These are phyloP conservation scores for Choiromyces venosus DNA, from an alignment of 495 filamentous ascomycete genomes.

Conservation along the genomic window DNA sequence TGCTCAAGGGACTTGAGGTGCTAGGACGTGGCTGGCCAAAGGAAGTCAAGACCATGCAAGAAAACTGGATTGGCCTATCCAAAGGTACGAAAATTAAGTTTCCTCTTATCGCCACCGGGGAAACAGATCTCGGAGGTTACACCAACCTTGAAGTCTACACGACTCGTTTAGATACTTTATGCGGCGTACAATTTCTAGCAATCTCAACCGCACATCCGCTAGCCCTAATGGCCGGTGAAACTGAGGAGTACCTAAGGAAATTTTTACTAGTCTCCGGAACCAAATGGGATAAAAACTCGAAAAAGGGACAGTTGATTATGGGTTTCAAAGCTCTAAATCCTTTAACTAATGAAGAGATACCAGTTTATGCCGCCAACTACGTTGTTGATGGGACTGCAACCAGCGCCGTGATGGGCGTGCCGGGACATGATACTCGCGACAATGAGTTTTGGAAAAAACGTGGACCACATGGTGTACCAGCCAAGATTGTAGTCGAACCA, in stretches of 20 bases:
- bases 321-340: conserved; percentile 62
- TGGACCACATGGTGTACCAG: conserved; percentile 7
- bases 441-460: conserved; percentile 61
- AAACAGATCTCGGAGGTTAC: conserved; percentile 4
- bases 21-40: conserved; percentile 70
- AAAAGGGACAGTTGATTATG: conserved; percentile 63
- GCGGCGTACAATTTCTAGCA: conserved; percentile 77
- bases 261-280: conserved; percentile 62
- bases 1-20: conserved; percentile 65
- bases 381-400: conserved; percentile 85
- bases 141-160: conserved; percentile 68
- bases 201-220: conserved; percentile 68
- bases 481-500: conserved; percentile 51
- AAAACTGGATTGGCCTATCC: conserved; percentile 82
- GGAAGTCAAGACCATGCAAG: conserved; percentile 73
- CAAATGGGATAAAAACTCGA: conserved; percentile 50
- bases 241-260: conserved; percentile 55
- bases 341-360: conserved; percentile 55
- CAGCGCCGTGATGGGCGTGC: conserved; percentile 87
- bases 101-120: conserved; percentile 46
- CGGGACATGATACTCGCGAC: conserved; percentile 73
- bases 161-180: conserved; percentile 75
- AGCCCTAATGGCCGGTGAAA: conserved; percentile 56
- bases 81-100: conserved; percentile 68
- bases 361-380: conserved; percentile 76